phyloP scores from a whole-genome alignment of 1,139 yeast genomes.

The Taphrina communis region DNA sequence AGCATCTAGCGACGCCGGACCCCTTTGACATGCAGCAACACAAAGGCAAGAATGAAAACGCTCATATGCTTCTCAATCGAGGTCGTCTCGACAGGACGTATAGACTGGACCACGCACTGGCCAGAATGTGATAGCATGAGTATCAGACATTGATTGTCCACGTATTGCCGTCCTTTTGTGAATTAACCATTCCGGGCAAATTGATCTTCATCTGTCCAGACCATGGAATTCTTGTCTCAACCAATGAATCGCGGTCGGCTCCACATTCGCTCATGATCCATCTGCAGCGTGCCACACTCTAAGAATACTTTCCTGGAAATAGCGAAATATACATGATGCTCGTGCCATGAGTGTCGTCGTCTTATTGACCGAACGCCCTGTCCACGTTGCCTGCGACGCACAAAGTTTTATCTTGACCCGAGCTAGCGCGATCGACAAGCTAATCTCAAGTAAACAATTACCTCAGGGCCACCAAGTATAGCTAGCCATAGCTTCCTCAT shows the following conservation, averaged over 20 bases:
- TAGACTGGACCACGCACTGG: background rate
- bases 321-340: too few species aligned
- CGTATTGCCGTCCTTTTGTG: background rate
- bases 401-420: too few species aligned
- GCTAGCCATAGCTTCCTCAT: background rate
- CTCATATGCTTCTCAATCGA: too few species aligned
- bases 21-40: too few species aligned
- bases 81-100: too few species aligned
- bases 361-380: too few species aligned
- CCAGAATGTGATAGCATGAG: background rate
- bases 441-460: too few species aligned
- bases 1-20: too few species aligned
- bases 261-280: background rate
- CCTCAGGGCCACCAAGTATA: too few species aligned
- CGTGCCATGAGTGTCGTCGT: too few species aligned
- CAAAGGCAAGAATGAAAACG: too few species aligned
- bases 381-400: too few species aligned
- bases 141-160: background rate
- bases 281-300: conserved; percentile 2
- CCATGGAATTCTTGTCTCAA: background rate
- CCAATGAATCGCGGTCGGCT: background rate
- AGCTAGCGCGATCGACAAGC: conserved; percentile 1
- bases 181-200: background rate
- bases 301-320: background rate
- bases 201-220: background rate